Evolutionary conservation across 805 yeast genomes (phyloP), one percentile per base, ranked within the genome.

Genomic region (Candida endomychidarum): DNA sequence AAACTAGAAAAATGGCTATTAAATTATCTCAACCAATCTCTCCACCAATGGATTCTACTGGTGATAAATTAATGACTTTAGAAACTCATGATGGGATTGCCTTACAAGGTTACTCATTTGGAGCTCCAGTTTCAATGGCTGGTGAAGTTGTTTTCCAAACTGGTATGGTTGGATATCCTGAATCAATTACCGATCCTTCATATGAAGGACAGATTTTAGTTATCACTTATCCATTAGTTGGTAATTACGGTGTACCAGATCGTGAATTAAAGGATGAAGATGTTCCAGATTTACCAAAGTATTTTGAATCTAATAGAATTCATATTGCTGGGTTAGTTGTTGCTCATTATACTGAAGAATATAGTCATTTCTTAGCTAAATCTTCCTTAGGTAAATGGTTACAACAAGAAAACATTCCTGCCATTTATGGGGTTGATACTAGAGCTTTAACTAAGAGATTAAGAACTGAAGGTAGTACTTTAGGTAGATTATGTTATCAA

Each of bases 121-220:
- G 99, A 75, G 96, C 98, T 41, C 83, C 83, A 47, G 79, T 75
- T 45, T 64, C 96, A 18, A 80, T 81, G 42, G 95, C 98, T 42
- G 99, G 99, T 77, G 99, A 93, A 72, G 80, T 95, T 56, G 99
- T 93, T 46, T 93, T 93, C 80, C 98, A 95, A 70, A 93, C 99
- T 48, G 98, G 99, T 74, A 90, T 93, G 96, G 98, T 93, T 53
- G 99, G 99, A 47, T 93, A 93, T 65, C 99, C 98, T 29, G 99
- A 93, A 68, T 82, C 97, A 38, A 80, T 93, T 65, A 89, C 99
- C 28, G 99, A 93, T 68, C 99, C 99, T 46, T 93, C 98, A 32
- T 93, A 93, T 67, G 90, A 86, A 60, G 99, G 99, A 49, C 99
- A 93, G 70, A 91, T 93, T 58, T 72, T 93, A 62, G 97, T 93